Conservation (phyloP, 495 filamentous ascomycete species). For the Baudoinia panamericana region DNA sequence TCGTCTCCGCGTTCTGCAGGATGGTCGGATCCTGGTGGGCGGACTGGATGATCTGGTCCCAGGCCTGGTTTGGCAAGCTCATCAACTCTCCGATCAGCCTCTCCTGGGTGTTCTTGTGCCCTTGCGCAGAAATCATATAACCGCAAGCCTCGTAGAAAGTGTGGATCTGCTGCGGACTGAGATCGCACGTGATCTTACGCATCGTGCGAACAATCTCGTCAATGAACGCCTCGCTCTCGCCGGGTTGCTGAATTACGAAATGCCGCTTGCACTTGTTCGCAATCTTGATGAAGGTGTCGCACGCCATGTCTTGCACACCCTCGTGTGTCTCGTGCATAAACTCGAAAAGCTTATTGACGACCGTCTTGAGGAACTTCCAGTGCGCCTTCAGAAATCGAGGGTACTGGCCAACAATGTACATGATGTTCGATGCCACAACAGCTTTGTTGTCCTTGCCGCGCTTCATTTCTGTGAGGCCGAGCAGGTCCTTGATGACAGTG, state of each 20-base stretch:
- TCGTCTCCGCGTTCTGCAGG: conserved; percentile 81
- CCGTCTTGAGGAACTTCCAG: conserved; percentile 99
- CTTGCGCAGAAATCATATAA: conserved; percentile 97
- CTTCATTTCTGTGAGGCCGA: conserved; percentile 98
- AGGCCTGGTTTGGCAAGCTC: conserved; percentile 82
- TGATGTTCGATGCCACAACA: conserved; percentile 97
- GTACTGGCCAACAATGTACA: conserved; percentile 99
- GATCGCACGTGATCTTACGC: conserved; percentile 84
- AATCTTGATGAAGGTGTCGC: conserved; percentile 99
- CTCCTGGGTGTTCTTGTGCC: conserved; percentile 81
- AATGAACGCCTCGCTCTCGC: conserved; percentile 91
- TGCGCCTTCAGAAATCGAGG: conserved; percentile 96
- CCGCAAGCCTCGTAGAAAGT: conserved; percentile 99
- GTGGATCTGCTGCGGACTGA: conserved; percentile 92
- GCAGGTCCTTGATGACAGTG: conserved; percentile 94
- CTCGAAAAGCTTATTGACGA: conserved; percentile 98
- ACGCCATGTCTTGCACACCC: conserved; percentile 99
- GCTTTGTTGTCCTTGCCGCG: conserved; percentile 99
- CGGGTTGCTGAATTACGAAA: conserved; percentile 90
- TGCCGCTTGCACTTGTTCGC: conserved; percentile 95
- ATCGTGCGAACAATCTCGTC: conserved; percentile 96
- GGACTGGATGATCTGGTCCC: conserved; percentile 80
- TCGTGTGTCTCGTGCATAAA: conserved; percentile 99
- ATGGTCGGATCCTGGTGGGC: conserved; percentile 70
- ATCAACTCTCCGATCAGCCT: conserved; percentile 84